A percentile compares a stretch with the other conserved stretches of the same genome.
These are phyloP conservation scores for Plectranthus barbatus DNA, from an alignment of 257 asterid genomes.

Conservation along the genomic window DNA sequence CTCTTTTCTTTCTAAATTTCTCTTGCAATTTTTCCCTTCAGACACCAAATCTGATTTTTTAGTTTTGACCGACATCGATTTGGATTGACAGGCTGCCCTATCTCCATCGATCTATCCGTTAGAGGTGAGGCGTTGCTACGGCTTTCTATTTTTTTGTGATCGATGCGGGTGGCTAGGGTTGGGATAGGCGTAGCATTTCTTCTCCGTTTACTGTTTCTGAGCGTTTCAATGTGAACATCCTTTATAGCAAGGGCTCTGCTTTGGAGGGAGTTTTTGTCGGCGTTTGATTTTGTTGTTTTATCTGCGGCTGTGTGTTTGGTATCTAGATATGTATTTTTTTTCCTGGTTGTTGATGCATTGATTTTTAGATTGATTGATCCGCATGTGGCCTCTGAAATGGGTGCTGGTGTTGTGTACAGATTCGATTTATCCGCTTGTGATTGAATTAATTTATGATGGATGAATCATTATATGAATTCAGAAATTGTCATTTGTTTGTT, in stretches of 20 bases:
- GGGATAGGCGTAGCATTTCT: conserved; percentile 12
- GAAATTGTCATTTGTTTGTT: neutral
- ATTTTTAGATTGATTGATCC: conserved; percentile 14
- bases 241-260: conserved; percentile 3
- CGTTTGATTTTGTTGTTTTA: neutral
- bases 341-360: neutral
- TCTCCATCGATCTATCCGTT: conserved; percentile 25
- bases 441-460: neutral
- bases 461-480: neutral
- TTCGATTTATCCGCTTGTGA: conserved; percentile 8
- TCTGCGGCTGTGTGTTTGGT: neutral
- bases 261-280: conserved; percentile 2
- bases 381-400: conserved; percentile 4
- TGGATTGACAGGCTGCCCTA: conserved; percentile 15
- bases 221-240: neutral
- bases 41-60: neutral
- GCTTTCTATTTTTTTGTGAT: conserved; percentile 10
- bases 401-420: neutral
- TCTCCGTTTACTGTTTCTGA: neutral
- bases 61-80: conserved; percentile 11
- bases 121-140: conserved; percentile 31
- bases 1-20: conserved; percentile 6
- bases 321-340: neutral
- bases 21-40: conserved; percentile 5
- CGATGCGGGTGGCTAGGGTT: conserved; percentile 25